A percentile compares a stretch with the other conserved stretches of the same genome.
Evolutionary conservation across 192 early-diverging fungal species (phyloP).

Genomic region (Backusella tarrabulga): DNA sequence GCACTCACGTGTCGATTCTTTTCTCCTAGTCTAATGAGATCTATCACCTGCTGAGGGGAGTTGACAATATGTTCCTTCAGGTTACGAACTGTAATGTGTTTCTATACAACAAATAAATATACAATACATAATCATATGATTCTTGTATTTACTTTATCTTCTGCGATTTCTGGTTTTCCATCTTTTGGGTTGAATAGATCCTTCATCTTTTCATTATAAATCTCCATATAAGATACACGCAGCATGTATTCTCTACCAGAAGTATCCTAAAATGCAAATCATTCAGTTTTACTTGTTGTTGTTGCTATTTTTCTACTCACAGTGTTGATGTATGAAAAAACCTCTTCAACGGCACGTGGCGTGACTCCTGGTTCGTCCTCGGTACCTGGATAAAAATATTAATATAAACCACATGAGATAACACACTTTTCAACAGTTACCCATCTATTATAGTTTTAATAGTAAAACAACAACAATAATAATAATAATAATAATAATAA

Average conservation of each 20-base stretch:
- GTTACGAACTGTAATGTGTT: slow-evolving; percentile 43
- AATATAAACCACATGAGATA: not conserved
- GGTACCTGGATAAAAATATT: slow-evolving; percentile 43
- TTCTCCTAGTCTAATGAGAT: slow-evolving; percentile 76
- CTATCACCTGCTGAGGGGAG: slow-evolving; percentile 69
- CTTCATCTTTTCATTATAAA: slow-evolving; percentile 92
- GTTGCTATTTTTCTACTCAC: slow-evolving; percentile 20
- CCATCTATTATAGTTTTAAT: slow-evolving; percentile 12
- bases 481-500: not conserved
- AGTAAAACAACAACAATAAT: not conserved
- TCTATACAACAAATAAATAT: slow-evolving; percentile 44
- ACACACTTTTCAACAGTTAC: not conserved
- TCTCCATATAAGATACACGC: slow-evolving; percentile 95
- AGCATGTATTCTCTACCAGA: slow-evolving; percentile 75
- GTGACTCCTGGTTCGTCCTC: slow-evolving; percentile 74
- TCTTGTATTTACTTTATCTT: slow-evolving; percentile 47
- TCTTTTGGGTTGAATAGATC: slow-evolving; percentile 83
- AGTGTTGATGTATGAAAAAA: slow-evolving; percentile 71
- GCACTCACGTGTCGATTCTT: slow-evolving; percentile 79
- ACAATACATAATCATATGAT: not conserved
- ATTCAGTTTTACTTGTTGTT: not conserved
- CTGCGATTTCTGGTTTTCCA: slow-evolving; percentile 72
- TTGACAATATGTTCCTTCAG: slow-evolving; percentile 75
- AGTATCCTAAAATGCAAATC: not conserved
- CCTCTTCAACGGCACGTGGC: slow-evolving; percentile 72